Percentiles rank a stretch among this genome's conserved stretches.
phyloP scores from a whole-genome alignment of 2,329 filamentous ascomycete genomes.

The Metarhizium brunneum region DNA sequence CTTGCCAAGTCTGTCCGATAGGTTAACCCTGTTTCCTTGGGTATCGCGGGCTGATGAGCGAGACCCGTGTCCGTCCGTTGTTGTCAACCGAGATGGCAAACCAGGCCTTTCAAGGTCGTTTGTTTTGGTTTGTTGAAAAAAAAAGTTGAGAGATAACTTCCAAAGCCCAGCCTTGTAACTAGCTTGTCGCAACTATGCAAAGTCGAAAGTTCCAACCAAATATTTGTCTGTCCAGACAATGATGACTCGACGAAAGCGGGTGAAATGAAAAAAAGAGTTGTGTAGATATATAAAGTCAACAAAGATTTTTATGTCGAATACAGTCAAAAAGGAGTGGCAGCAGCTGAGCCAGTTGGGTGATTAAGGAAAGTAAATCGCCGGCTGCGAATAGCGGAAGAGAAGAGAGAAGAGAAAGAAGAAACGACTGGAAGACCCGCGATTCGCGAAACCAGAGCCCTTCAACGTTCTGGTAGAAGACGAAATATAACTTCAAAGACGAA shows the following conservation, averaged over 20 bases:
- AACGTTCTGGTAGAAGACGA: neutral
- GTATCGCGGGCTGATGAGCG: no score
- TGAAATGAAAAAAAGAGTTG: neutral
- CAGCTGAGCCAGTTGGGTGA: constrained; percentile 49
- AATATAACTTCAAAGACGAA: neutral
- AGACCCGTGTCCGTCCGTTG: neutral
- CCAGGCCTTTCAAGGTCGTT: constrained; percentile 13
- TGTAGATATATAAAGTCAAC: neutral
- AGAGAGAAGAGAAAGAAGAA: constrained; percentile 24
- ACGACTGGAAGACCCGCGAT: constrained; percentile 19
- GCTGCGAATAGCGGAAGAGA: constrained; percentile 20
- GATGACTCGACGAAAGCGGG: neutral
- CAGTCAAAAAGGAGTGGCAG: constrained; percentile 39
- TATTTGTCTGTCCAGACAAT: neutral
- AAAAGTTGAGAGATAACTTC: neutral
- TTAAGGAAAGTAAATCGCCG: constrained; percentile 21
- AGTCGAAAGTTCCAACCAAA: neutral
- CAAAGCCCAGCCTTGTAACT: constrained; percentile 2
- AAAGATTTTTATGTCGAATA: neutral
- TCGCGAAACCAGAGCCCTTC: constrained; percentile 4
- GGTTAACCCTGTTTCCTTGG: no score
- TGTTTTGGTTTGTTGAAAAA: neutral
- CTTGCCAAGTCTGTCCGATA: no score
- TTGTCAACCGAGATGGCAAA: constrained; percentile 8
- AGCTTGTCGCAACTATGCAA: neutral